Conservation (phyloP, 2,329 filamentous ascomycete genomes). For the Trichoderma afroharzianum region DNA sequence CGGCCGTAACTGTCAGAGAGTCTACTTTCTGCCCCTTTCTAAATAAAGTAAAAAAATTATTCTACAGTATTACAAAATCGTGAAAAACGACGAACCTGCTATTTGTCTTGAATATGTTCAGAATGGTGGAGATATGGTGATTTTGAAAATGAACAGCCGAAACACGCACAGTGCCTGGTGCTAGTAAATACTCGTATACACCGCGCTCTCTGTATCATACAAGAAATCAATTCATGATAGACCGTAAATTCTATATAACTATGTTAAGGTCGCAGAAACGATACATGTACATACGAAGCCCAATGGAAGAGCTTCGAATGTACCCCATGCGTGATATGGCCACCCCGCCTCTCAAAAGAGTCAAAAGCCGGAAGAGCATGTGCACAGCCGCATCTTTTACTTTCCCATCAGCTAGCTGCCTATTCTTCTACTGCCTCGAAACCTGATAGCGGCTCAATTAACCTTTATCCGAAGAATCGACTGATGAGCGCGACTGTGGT, state of each 20-base stretch:
- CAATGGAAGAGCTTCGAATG: not conserved
- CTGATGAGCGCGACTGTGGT: constrained; percentile 23
- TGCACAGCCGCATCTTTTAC: not conserved
- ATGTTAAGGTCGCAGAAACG: not conserved
- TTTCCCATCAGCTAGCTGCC: not conserved
- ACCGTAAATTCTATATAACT: not conserved
- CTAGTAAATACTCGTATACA: not conserved
- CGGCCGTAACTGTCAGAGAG: not conserved
- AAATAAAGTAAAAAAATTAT: not conserved
- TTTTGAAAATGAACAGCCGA: not conserved
- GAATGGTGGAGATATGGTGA: not conserved
- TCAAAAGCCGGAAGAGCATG: not conserved
- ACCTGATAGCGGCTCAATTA: not conserved
- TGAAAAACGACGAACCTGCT: not conserved
- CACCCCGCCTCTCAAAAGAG: not conserved
- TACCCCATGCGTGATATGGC: not conserved
- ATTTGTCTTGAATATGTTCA: not conserved
- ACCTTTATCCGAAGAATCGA: not conserved
- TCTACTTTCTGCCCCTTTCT: not conserved
- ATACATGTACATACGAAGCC: not conserved
- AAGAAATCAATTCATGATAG: not conserved
- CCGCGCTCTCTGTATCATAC: not conserved
- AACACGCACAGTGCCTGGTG: not conserved
- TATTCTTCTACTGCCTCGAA: not conserved
- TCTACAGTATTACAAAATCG: not conserved